Base-by-base conservation (phyloP, 495 filamentous ascomycete genomes). In the Aspergillus kassunensis region DNA sequence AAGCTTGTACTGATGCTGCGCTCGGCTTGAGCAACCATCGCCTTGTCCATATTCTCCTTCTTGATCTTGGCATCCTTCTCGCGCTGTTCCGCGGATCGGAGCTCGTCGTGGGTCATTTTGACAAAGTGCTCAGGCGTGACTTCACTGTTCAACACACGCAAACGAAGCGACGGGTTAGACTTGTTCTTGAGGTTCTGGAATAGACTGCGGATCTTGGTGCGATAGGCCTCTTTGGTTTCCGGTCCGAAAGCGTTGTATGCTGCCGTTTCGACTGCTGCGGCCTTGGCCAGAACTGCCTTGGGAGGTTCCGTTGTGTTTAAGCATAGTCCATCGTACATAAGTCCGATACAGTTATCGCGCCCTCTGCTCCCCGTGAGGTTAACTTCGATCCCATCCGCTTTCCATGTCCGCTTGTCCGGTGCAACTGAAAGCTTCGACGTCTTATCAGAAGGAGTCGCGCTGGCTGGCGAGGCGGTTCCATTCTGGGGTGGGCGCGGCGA, bases 131-230 rank as follows among this genome's bases (percentile, higher is more conserved):
- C 79, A 5, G 89, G 72, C 1, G 78, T 52, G 47, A 97, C 86
- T 23, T 88, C 80, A 39, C 86, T 88, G 12, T 67, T 71, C 53
- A 95, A 76, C 37, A 98, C 88, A 54, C 85, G 82, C 44, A 75
- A 72, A 18, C 90, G 84, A 25, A 98, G 79, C 42, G 76, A 76
- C 21, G 79, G 73, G 73, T 97, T 97, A 42, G 85, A 86, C 67
- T 89, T 90, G 73, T 87, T 88, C 79, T 96, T 97, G 45, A 98
- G 80, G 61, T 96, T 96, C 61, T 90, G 84, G 77, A 86, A 96
- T 15, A 98, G 80, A 21, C 87, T 90, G 64, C 95, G 88, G 55
- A 96, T 84, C 72, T 96, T 97, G 33, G 72, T 75, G 48, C 85
- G 83, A 77, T 98, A 98, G 34, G 80, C 72, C 41, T 80, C 66